Conservation (phyloP, 2,329 filamentous ascomycete genomes). For the Nemania diffusa region DNA sequence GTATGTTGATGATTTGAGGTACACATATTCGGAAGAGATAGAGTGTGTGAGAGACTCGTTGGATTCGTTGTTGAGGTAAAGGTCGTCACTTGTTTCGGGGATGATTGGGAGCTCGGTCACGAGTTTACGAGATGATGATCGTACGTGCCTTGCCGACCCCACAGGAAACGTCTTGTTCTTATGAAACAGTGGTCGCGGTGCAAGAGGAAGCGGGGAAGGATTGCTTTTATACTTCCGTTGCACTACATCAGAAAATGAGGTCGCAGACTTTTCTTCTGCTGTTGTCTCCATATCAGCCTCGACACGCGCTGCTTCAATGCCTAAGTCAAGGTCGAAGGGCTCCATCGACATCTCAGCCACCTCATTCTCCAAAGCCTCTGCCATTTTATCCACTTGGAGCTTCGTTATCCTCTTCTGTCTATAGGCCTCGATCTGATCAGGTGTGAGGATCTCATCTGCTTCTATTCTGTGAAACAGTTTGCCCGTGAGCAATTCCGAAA, state of each 20-base stretch:
- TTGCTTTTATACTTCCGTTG: slow-evolving; percentile 40
- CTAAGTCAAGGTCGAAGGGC: slow-evolving; percentile 60
- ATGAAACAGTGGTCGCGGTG: slow-evolving; percentile 33
- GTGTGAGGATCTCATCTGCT: slow-evolving; percentile 68
- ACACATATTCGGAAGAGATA: slow-evolving; percentile 59
- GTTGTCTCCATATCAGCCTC: slow-evolving; percentile 45
- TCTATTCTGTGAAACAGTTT: slow-evolving; percentile 66
- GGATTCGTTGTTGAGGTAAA: slow-evolving; percentile 33
- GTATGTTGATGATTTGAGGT: slow-evolving; percentile 60
- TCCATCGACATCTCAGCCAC: slow-evolving; percentile 57
- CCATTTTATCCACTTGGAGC: slow-evolving; percentile 45
- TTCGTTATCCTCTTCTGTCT: slow-evolving; percentile 54
- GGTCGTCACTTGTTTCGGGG: slow-evolving; percentile 43
- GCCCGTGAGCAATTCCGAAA: slow-evolving; percentile 66
- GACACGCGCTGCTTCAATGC: slow-evolving; percentile 55
- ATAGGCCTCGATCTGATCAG: slow-evolving; percentile 61
- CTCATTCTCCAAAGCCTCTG: slow-evolving; percentile 49
- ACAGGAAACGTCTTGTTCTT: slow-evolving; percentile 44
- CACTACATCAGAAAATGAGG: slow-evolving; percentile 41
- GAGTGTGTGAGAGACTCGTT: slow-evolving; percentile 33
- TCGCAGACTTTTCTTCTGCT: slow-evolving; percentile 42
- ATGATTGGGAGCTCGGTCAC: slow-evolving; percentile 45
- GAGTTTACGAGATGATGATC: slow-evolving; percentile 41
- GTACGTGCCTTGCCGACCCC: slow-evolving; percentile 48
- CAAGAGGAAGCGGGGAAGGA: slow-evolving; percentile 24